phyloP scores from a whole-genome alignment of 768 basidiomycete species.

The Lactifluus pinguis region DNA sequence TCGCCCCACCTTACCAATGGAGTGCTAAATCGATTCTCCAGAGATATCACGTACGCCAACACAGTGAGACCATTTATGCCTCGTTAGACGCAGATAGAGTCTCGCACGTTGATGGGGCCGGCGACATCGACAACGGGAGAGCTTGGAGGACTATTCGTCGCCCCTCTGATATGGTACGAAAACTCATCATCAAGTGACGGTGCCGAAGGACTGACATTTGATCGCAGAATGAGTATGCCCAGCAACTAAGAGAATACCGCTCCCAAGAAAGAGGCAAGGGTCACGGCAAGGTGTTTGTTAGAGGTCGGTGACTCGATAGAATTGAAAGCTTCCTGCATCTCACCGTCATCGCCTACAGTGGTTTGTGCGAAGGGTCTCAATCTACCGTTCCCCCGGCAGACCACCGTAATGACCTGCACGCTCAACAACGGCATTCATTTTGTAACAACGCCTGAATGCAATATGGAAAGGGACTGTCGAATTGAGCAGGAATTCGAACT shows the following conservation, averaged over 20 bases:
- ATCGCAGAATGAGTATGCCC: constrained; percentile 82
- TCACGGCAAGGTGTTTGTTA: constrained; percentile 90
- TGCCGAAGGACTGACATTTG: background rate
- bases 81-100: constrained; percentile 59
- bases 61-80: constrained; percentile 69
- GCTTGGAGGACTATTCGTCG: constrained; percentile 85
- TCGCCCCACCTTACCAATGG: background rate
- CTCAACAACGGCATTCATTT: constrained; percentile 96
- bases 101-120: constrained; percentile 60
- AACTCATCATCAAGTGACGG: background rate
- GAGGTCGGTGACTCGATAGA: constrained; percentile 42
- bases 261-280: constrained; percentile 74
- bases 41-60: constrained; percentile 79
- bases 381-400: constrained; percentile 70
- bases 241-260: constrained; percentile 77
- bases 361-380: constrained; percentile 62
- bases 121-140: constrained; percentile 71
- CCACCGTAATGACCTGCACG: constrained; percentile 72
- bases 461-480: constrained; percentile 45
- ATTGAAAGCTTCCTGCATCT: background rate
- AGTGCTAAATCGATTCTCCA: constrained; percentile 27
- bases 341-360: constrained; percentile 37
- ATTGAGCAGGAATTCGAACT: constrained; percentile 89
- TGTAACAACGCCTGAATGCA: constrained; percentile 78
- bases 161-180: constrained; percentile 86